Evolutionary conservation across 1,139 yeast genomes (phyloP).

Genomic region (Saccharomyces hybrid): DNA sequence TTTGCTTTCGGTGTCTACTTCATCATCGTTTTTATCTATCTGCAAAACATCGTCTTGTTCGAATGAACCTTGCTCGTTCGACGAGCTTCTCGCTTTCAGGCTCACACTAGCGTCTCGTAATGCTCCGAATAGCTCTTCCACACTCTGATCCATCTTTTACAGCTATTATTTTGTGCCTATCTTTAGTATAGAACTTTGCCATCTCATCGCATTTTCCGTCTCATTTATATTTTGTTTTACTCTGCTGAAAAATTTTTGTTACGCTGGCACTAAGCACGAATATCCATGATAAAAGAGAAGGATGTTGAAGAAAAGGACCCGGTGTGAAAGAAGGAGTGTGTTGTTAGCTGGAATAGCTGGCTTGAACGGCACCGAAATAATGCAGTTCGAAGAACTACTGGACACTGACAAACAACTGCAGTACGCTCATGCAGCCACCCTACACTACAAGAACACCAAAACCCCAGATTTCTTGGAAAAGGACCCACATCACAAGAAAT

Average conservation of each 20-base stretch:
- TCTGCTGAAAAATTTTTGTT: conserved; percentile 4
- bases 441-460: conserved; percentile 2
- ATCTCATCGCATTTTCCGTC: neutral
- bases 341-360: neutral
- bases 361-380: neutral
- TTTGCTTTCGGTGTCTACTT: conserved; percentile 14
- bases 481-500: conserved; percentile 6
- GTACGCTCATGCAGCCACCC: conserved; percentile 11
- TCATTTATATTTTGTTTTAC: conserved; percentile 1
- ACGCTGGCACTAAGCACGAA: conserved; percentile 1
- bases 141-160: neutral
- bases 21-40: conserved; percentile 14
- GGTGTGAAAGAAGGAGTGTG: neutral
- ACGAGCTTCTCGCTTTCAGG: neutral
- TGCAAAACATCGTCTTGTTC: conserved; percentile 17
- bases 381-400: conserved; percentile 3
- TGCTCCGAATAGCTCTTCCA: neutral
- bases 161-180: neutral
- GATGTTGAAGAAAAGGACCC: neutral
- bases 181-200: neutral
- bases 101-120: neutral
- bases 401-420: conserved; percentile 12
- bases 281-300: neutral
- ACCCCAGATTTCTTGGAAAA: conserved; percentile 7
- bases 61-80: conserved; percentile 1